These are phyloP conservation scores for Plectosphaerella cucumerina DNA, from an alignment of 2,329 filamentous ascomycete species.

Conservation along the genomic window DNA sequence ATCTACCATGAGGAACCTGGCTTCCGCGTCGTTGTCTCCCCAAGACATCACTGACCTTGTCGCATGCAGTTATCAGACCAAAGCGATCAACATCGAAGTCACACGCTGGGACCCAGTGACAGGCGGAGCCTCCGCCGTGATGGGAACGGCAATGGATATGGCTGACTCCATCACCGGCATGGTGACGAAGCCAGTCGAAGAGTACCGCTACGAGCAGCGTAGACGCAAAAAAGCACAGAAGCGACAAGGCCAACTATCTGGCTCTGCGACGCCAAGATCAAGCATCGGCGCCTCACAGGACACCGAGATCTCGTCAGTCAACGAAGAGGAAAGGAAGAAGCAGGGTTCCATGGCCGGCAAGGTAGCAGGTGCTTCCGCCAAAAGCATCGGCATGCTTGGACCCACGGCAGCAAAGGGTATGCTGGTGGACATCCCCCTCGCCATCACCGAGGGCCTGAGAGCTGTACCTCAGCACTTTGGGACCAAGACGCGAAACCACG, in stretches of 20 bases:
- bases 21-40: not conserved
- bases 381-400: constrained; percentile 15
- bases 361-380: constrained; percentile 7
- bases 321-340: not conserved
- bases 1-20: not conserved
- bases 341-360: not conserved
- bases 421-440: constrained; percentile 42
- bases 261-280: not conserved
- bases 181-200: constrained; percentile 6
- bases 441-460: constrained; percentile 45
- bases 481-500: constrained; percentile 32
- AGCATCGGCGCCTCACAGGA: not conserved
- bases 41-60: not conserved
- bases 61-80: constrained; percentile 2
- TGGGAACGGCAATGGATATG: constrained; percentile 45
- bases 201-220: not conserved
- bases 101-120: constrained; percentile 24
- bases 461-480: constrained; percentile 47
- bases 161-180: constrained; percentile 46
- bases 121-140: constrained; percentile 14
- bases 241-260: not conserved
- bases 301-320: not conserved
- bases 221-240: not conserved
- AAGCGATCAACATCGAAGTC: constrained; percentile 20
- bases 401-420: constrained; percentile 28